Conservation (phyloP, 2,329 filamentous ascomycete genomes). For the Truncatella angustata region DNA sequence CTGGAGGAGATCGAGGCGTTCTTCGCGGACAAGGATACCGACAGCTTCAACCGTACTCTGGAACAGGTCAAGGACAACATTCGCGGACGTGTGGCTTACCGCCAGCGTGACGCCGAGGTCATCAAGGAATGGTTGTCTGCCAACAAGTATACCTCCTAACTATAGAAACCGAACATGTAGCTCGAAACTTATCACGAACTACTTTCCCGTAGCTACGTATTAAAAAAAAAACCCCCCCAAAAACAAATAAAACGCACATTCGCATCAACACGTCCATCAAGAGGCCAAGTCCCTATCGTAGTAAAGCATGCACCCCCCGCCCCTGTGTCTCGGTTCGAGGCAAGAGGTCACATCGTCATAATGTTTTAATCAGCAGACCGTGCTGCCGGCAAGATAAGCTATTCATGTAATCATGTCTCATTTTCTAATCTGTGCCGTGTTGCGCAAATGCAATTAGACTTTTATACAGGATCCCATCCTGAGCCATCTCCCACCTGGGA, state of each 20-base stretch:
- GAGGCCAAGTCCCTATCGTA: too few relatives aligned
- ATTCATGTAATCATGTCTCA: not conserved
- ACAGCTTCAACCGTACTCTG: slow-evolving; percentile 81
- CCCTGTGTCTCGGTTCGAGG: too few relatives aligned
- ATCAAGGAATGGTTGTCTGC: slow-evolving; percentile 75
- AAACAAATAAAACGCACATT: too few relatives aligned
- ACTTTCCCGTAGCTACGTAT: too few relatives aligned
- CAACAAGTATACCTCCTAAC: slow-evolving; percentile 39
- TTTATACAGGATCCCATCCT: slow-evolving; percentile 6
- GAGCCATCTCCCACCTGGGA: not conserved
- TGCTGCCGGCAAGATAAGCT: not conserved
- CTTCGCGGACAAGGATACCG: slow-evolving; percentile 83
- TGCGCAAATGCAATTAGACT: slow-evolving; percentile 6
- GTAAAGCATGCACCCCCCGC: too few relatives aligned
- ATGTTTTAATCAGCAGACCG: not conserved
- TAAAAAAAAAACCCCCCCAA: too few relatives aligned
- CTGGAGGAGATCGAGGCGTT: slow-evolving; percentile 79
- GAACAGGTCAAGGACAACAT: slow-evolving; percentile 85
- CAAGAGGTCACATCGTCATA: too few relatives aligned
- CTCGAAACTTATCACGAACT: too few relatives aligned
- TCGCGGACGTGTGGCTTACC: slow-evolving; percentile 78
- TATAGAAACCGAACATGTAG: not conserved
- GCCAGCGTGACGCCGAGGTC: slow-evolving; percentile 67
- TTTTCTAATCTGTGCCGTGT: slow-evolving; percentile 1
- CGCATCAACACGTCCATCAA: too few relatives aligned